Conservation (phyloP, 306 rosid genomes). For the Citrullus colocynthis region DNA sequence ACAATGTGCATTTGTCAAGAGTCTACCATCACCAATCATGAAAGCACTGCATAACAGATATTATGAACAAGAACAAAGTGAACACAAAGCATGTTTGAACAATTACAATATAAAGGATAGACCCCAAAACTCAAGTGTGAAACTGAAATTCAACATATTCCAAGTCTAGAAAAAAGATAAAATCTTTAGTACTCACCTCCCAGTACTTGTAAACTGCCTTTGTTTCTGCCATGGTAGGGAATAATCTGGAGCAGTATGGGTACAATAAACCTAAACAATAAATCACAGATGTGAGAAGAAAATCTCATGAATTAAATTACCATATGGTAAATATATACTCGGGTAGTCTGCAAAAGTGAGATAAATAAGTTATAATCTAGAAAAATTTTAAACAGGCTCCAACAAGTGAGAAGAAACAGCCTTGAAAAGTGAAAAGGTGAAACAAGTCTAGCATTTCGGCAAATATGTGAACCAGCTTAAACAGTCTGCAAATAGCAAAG, state of each 20-base stretch:
- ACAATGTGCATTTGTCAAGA: conserved; percentile 94
- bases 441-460: background rate
- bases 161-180: background rate
- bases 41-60: conserved; percentile 53
- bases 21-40: conserved; percentile 78
- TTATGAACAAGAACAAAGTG: background rate
- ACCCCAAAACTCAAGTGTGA: background rate
- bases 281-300: background rate
- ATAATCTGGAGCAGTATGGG: conserved; percentile 91
- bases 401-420: background rate
- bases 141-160: conserved; percentile 1
- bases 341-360: background rate
- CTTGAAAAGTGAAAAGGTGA: background rate
- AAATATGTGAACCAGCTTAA: background rate
- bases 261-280: conserved; percentile 73
- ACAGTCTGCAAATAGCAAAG: background rate
- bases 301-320: conserved; percentile 4
- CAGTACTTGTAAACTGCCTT: conserved; percentile 90
- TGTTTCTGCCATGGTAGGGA: conserved; percentile 99
- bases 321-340: conserved; percentile 3
- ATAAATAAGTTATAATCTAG: background rate
- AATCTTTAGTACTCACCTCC: conserved; percentile 54
- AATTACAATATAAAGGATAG: background rate
- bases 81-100: background rate
- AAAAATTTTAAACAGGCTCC: background rate